Base-by-base conservation (phyloP, 768 basidiomycete genomes). In the Trametes cingulata region DNA sequence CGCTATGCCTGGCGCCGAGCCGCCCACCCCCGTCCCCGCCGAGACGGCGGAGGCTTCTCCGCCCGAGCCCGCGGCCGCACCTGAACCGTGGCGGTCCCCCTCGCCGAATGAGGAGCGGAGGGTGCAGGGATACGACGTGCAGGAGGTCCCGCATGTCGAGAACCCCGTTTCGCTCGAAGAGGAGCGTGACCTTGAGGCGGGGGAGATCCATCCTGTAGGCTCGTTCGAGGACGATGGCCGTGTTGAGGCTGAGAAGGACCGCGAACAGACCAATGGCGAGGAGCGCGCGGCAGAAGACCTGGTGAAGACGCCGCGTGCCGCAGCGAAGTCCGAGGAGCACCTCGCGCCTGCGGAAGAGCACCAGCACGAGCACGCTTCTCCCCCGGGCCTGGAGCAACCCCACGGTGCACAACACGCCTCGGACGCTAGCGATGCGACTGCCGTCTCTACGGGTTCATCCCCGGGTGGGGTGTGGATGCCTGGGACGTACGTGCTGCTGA, bases 401-500 rank as follows among this genome's bases (percentile, higher is more conserved):
- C 33, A 22, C 35, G 17, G 19, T 4, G 43, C 15, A 1, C 24
- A 40, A 35, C 58, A 59, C 36, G 19, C 17, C 15, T 15, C 49
- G 1, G 61, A 58, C 17, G 51, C 39, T 13, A 57, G 55, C 39
- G 61, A 63, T n/a, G 56, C 56, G 6, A 63, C 61, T 4, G 61
- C 56, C 0, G 61, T 63, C 1, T 52, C 61, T 12, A 22, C 48
- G 10, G 48, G 40, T 9, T 41, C 56, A 9, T 17, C 60, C 2
- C 27, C 52, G 79, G 48, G 56, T 7, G 19, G 39, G 1, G 24
- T 50, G n/a, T 58, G 56, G 61, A 35, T 52, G 1, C 61, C 61
- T 1, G 69, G 70, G 13, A 67, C 67, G 24, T 68, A 69, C 52
- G 61, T 68, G 8, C 57, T 71, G 19, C 39, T 68, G 22, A 71